phyloP scores from a whole-genome alignment of 83 land plant genomes.

The Picea abies region DNA sequence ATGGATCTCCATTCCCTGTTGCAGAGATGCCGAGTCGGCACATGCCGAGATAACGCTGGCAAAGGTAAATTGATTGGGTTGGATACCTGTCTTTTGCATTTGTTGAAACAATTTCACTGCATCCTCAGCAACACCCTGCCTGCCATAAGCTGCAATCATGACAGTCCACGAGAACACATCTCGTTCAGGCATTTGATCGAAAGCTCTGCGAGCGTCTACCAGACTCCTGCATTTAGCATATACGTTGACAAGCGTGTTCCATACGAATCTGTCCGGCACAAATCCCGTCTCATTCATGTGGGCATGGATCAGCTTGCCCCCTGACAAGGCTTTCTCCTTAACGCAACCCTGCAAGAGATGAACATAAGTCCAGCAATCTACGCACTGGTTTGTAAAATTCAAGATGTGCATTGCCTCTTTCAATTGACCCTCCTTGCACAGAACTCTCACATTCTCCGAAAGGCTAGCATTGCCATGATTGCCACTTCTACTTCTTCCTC shows the following conservation, averaged over 20 bases:
- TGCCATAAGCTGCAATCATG: too few relatives aligned
- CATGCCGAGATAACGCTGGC: not conserved
- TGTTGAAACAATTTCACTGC: not conserved
- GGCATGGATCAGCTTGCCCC: not conserved
- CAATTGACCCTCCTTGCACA: not conserved
- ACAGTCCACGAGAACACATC: not conserved
- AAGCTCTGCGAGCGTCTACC: not conserved
- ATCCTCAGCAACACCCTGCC: too few relatives aligned
- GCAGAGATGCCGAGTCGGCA: not conserved
- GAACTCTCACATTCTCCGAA: not conserved
- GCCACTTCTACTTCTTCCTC: too few relatives aligned
- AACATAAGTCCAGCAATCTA: not conserved
- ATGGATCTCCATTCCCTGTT: not conserved
- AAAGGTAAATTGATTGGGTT: slow-evolving; percentile 6
- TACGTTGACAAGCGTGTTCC: not conserved
- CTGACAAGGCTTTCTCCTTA: not conserved
- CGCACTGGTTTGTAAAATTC: not conserved
- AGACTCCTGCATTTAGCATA: not conserved
- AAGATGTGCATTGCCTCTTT: not conserved
- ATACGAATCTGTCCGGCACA: not conserved
- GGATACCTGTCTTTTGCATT: not conserved
- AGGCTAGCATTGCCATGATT: too few relatives aligned
- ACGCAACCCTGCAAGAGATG: not conserved
- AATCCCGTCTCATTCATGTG: not conserved
- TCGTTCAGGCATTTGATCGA: not conserved